These are phyloP conservation scores for Pycnococcus provasolii DNA, from an alignment of 139 green algal species.

Conservation along the genomic window DNA sequence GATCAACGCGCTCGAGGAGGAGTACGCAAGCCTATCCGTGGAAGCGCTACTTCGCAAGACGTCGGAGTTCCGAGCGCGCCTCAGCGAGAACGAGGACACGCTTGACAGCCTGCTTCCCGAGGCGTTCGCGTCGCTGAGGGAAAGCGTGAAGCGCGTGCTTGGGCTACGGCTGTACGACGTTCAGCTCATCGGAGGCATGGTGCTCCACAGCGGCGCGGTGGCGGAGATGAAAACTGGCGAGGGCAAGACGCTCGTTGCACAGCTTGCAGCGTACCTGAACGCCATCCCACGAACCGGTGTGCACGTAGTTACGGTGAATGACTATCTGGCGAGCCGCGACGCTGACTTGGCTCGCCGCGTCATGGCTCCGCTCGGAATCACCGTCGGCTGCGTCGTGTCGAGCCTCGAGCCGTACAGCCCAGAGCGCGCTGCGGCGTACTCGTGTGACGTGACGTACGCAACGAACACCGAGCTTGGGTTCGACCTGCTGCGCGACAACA, in stretches of 20 bases:
- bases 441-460: constrained; percentile 43
- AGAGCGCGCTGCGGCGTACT: constrained; percentile 29
- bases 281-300: constrained; percentile 57
- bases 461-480: constrained; percentile 41
- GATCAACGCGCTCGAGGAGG: constrained; percentile 16
- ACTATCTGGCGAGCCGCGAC: constrained; percentile 35
- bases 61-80: constrained; percentile 26
- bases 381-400: constrained; percentile 19
- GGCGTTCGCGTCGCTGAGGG: constrained; percentile 83
- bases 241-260: constrained; percentile 92
- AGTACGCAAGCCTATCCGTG: constrained; percentile 11
- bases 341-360: constrained; percentile 29
- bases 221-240: constrained; percentile 94
- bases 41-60: constrained; percentile 27
- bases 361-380: constrained; percentile 23
- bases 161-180: constrained; percentile 86
- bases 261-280: constrained; percentile 62
- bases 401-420: background rate
- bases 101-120: constrained; percentile 34
- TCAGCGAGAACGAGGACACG: constrained; percentile 21
- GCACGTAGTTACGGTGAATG: constrained; percentile 48
- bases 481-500: constrained; percentile 71
- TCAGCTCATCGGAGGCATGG: constrained; percentile 74
- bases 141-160: constrained; percentile 68
- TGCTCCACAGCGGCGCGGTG: constrained; percentile 75